Base-by-base conservation (phyloP, 1,139 yeast species). In the Sugiyamaella xylanicola region DNA sequence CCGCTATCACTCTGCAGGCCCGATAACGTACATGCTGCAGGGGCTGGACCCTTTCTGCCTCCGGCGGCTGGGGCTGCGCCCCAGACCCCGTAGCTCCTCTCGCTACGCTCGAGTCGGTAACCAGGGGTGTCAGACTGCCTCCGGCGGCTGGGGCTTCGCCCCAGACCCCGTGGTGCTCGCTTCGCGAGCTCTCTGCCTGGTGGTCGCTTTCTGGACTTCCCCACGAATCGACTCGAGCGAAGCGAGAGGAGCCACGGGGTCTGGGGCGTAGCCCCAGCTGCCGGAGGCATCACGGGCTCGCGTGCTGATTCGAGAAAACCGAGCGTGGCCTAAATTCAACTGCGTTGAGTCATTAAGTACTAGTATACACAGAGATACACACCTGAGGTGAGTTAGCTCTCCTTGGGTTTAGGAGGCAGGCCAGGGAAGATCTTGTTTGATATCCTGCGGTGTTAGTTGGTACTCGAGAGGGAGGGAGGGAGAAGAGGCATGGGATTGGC, bases 401-500 rank as follows among this genome's bases (percentile, higher is more conserved):
- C 42, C 21, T 46, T 46, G 13, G 52, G 39, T 47, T 48, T 53
- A 16, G 55, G 32, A 16, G 55, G 52, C n/a, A 44, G 44, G 11
- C 55, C 55, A 8, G 55, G 55, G 40, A 53, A 53, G 22, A 53
- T 46, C 48, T 53, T 53, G 37, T 53, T 53, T 20, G 55, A 43
- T 20, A 53, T 48, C 44, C 55, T 53, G 37, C 4, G 19, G 1
- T 15, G 52, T 46, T 35, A 48, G 55, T 19, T 22, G 4, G 22
- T 16, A 40, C 25, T 17, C 48, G 19, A 15, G 15, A 17, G n/a
- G n/a, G n/a, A n/a, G n/a, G n/a, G n/a, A n/a, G n/a, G n/a, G n/a
- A n/a, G n/a, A n/a, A n/a, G n/a, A n/a, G n/a, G n/a, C n/a, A n/a
- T n/a, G n/a, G n/a, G n/a, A n/a, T n/a, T n/a, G n/a, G n/a, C n/a